These are phyloP conservation scores for Diaporthe vexans DNA, from an alignment of 2,329 filamentous ascomycete genomes.

Conservation along the genomic window DNA sequence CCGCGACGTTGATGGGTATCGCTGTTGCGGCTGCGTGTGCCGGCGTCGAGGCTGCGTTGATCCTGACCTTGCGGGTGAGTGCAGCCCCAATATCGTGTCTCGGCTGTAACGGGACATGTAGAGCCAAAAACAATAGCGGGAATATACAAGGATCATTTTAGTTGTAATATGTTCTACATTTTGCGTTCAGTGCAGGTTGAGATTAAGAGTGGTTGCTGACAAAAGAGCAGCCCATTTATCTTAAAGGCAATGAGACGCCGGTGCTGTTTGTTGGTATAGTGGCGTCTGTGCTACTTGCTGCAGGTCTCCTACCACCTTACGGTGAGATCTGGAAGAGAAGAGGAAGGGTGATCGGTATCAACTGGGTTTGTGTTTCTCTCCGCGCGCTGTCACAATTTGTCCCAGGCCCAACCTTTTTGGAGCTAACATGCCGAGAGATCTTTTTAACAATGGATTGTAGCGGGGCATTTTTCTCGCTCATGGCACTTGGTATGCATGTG, in stretches of 20 bases:
- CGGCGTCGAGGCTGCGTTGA: slow-evolving; percentile 67
- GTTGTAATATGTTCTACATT: not conserved
- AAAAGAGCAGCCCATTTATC: slow-evolving; percentile 63
- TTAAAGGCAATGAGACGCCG: slow-evolving; percentile 65
- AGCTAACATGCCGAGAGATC: slow-evolving; percentile 48
- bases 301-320: slow-evolving; percentile 72
- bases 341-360: slow-evolving; percentile 73
- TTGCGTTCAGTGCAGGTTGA: too few species aligned
- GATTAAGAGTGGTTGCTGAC: slow-evolving; percentile 28
- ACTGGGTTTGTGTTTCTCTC: slow-evolving; percentile 52
- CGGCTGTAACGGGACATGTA: not conserved
- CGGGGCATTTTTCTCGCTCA: slow-evolving; percentile 74
- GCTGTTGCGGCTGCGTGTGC: slow-evolving; percentile 60
- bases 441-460: slow-evolving; percentile 72
- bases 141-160: not conserved
- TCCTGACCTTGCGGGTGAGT: slow-evolving; percentile 68
- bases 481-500: slow-evolving; percentile 65
- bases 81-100: not conserved
- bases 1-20: slow-evolving; percentile 57
- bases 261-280: slow-evolving; percentile 69
- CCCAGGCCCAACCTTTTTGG: not conserved
- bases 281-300: slow-evolving; percentile 68
- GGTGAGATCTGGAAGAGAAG: slow-evolving; percentile 73
- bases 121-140: too few species aligned
- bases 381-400: slow-evolving; percentile 40